Evolutionary conservation across 495 filamentous ascomycete genomes (phyloP).

Genomic region (Hypoxylon lienhwacheense): DNA sequence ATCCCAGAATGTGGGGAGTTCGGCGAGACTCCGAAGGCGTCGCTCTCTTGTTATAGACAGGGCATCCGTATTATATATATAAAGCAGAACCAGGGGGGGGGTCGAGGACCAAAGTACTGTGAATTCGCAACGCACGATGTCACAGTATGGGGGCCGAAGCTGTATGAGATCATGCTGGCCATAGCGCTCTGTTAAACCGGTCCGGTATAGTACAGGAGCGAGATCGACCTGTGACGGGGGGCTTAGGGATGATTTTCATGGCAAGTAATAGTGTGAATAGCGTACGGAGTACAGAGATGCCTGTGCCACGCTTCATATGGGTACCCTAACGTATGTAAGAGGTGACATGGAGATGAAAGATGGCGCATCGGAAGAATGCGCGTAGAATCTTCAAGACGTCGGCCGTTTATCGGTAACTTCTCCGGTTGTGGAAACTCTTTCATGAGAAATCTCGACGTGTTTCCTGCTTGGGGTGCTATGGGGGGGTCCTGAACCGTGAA

Average conservation of each 20-base stretch:
- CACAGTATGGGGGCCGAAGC: conserved; percentile 23
- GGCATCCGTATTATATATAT: conserved; percentile 26
- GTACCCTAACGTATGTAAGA: too few species aligned
- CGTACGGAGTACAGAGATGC: too few species aligned
- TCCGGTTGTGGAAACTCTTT: conserved; percentile 29
- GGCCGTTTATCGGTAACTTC: conserved; percentile 29
- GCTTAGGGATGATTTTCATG: background rate
- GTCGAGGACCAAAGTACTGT: too few species aligned
- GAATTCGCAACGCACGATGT: conserved; percentile 30
- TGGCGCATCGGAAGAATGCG: conserved; percentile 4
- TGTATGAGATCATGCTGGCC: conserved; percentile 7
- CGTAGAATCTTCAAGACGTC: conserved; percentile 24
- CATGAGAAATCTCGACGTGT: conserved; percentile 26
- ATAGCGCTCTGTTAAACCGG: conserved; percentile 3
- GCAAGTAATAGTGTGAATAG: too few species aligned
- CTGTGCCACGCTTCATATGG: background rate
- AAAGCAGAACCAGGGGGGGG: conserved; percentile 23
- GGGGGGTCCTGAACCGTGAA: conserved; percentile 23
- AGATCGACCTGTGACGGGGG: background rate
- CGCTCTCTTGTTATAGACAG: conserved; percentile 28
- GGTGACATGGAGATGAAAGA: too few species aligned
- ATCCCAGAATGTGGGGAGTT: conserved; percentile 35
- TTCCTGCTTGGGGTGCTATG: conserved; percentile 24
- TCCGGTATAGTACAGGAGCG: background rate
- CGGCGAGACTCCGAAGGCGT: conserved; percentile 30